Evolutionary conservation across 208 protist species (phyloP).

Genomic region (Borovskyia barvae): DNA sequence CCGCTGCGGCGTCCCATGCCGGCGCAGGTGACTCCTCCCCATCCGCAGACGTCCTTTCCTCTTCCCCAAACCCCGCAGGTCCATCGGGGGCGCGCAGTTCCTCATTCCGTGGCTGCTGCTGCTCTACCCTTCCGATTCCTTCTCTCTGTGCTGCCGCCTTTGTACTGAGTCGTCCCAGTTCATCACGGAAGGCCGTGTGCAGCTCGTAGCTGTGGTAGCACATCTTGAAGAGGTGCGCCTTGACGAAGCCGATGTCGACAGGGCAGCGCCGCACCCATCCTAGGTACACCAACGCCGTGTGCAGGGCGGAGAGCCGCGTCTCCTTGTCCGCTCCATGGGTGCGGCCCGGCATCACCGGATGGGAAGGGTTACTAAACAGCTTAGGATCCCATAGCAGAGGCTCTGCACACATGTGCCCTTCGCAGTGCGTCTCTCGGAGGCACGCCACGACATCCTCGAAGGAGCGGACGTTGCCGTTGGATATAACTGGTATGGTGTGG

Average conservation of each 20-base stretch:
- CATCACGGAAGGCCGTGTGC: constrained; percentile 43
- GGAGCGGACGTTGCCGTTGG: constrained; percentile 85
- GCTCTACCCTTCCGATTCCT: background rate
- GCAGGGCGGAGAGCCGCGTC: constrained; percentile 45
- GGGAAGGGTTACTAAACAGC: constrained; percentile 52
- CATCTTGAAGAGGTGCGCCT: constrained; percentile 90
- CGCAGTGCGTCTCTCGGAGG: constrained; percentile 45
- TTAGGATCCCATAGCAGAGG: constrained; percentile 83
- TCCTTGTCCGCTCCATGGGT: constrained; percentile 31
- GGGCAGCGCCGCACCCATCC: constrained; percentile 43
- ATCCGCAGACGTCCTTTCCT: background rate
- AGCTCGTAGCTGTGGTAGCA: constrained; percentile 81
- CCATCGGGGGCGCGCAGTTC: background rate
- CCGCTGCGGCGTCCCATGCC: background rate
- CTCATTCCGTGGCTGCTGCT: background rate
- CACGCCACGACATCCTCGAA: constrained; percentile 62
- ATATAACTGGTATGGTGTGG: constrained; percentile 73
- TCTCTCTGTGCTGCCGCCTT: background rate
- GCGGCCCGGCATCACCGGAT: constrained; percentile 34
- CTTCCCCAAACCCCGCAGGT: background rate
- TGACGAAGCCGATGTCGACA: constrained; percentile 70
- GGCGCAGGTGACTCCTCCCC: background rate
- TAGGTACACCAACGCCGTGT: constrained; percentile 60
- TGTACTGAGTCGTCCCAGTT: constrained; percentile 34
- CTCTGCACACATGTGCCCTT: constrained; percentile 90